Percentiles rank a stretch among this genome's conserved stretches.
Conservation (phyloP, 305 asterid species). For the Withania somnifera region DNA sequence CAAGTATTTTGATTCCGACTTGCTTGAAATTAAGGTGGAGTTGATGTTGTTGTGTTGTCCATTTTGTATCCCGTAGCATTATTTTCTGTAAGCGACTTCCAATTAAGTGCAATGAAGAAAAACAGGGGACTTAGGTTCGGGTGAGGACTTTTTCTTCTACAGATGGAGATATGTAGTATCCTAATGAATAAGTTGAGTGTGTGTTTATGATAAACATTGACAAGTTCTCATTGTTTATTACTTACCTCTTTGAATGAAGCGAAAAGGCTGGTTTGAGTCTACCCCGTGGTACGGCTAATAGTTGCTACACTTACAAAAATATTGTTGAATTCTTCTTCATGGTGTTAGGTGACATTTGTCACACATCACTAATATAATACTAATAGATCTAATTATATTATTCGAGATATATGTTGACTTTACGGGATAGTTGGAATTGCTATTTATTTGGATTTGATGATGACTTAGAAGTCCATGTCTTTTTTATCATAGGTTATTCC, state of each 20-base stretch:
- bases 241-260: background rate
- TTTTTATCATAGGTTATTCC: slow-evolving; percentile 37
- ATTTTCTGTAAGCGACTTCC: background rate
- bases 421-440: background rate
- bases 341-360: background rate
- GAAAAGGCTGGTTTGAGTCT: background rate
- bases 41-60: background rate
- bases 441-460: background rate
- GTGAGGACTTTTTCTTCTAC: background rate
- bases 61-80: background rate
- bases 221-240: background rate
- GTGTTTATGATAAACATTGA: background rate
- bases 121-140: background rate
- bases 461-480: background rate
- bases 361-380: background rate
- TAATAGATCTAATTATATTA: background rate
- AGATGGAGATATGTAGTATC: background rate
- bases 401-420: background rate
- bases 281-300: background rate
- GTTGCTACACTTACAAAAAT: background rate
- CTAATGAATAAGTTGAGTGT: background rate
- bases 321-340: background rate
- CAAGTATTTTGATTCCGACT: background rate
- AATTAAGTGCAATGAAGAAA: background rate
- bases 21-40: background rate